phyloP scores from a whole-genome alignment of 2,329 filamentous ascomycete species.

The Amauroascus verrucosus region DNA sequence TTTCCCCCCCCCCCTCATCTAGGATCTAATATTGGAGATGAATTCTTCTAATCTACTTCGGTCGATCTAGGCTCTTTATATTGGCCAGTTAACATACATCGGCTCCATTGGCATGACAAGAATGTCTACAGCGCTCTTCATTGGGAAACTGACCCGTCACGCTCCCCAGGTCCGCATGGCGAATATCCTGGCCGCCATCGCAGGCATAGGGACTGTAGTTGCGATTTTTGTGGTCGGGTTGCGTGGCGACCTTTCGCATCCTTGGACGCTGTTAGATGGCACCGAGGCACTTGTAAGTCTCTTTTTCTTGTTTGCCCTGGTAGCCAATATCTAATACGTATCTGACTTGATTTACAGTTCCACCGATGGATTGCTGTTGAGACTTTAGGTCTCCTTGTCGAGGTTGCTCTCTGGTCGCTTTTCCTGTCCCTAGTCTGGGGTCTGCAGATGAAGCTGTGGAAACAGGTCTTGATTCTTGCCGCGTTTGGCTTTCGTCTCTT shows the following conservation, averaged over 20 bases:
- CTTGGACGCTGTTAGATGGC: constrained; percentile 12
- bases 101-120: constrained; percentile 10
- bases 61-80: constrained; percentile 8
- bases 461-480: constrained; percentile 6
- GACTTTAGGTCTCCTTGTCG: constrained; percentile 2
- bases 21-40: background rate
- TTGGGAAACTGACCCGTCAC: constrained; percentile 9
- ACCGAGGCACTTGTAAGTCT: constrained; percentile 8
- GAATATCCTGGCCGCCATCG: constrained; percentile 1
- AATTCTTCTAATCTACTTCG: background rate
- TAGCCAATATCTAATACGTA: background rate
- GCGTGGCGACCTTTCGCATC: constrained; percentile 1
- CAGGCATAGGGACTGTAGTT: background rate
- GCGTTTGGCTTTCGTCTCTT: constrained; percentile 11
- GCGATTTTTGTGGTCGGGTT: constrained; percentile 6
- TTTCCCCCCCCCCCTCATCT: no score
- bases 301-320: background rate
- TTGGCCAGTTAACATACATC: constrained; percentile 9
- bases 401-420: constrained; percentile 10
- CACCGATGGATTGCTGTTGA: constrained; percentile 4
- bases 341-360: constrained; percentile 4
- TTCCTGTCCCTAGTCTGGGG: constrained; percentile 12
- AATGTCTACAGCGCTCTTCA: constrained; percentile 12
- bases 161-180: background rate
- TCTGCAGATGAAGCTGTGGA: constrained; percentile 9